phyloP scores from a whole-genome alignment of 1,284 basidiomycete genomes.

The Rhodotorula sp. region DNA sequence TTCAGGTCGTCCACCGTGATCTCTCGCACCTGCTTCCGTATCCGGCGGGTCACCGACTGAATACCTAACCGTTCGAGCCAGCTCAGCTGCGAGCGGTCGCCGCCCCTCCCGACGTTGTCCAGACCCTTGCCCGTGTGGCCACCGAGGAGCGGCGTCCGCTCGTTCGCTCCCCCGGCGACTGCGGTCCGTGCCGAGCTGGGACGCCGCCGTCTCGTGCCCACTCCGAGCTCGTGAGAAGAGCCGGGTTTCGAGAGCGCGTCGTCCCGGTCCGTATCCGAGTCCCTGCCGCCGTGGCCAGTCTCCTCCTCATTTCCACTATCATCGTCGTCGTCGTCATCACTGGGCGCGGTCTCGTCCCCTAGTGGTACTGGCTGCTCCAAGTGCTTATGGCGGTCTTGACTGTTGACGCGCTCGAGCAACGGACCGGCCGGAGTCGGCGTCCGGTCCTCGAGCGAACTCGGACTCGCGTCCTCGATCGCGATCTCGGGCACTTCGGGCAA shows the following conservation, averaged over 20 bases:
- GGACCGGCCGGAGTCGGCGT: conserved; percentile 19
- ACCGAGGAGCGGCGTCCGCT: conserved; percentile 27
- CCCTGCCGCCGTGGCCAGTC: too few relatives aligned
- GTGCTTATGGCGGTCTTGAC: neutral
- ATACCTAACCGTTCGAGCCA: neutral
- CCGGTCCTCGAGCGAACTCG: conserved; percentile 8
- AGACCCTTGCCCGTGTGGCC: neutral
- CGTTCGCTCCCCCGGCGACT: neutral
- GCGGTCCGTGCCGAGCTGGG: neutral
- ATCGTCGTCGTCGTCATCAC: conserved; percentile 18
- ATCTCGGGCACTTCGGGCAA: neutral
- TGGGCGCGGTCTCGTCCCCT: neutral
- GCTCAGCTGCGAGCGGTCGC: neutral
- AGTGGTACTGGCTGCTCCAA: too few relatives aligned
- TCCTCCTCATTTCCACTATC: conserved; percentile 14
- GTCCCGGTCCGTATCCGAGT: neutral
- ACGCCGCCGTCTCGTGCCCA: neutral
- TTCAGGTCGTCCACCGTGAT: conserved; percentile 21
- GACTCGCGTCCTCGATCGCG: neutral
- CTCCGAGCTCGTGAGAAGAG: neutral
- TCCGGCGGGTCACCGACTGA: neutral
- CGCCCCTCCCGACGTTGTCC: neutral
- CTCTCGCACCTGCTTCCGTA: conserved; percentile 5
- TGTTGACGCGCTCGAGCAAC: neutral
- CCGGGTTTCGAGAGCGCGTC: neutral